Percentiles rank a stretch among this genome's conserved stretches.
Evolutionary conservation across 805 yeast genomes (phyloP).

Genomic region (Candida easanensis): DNA sequence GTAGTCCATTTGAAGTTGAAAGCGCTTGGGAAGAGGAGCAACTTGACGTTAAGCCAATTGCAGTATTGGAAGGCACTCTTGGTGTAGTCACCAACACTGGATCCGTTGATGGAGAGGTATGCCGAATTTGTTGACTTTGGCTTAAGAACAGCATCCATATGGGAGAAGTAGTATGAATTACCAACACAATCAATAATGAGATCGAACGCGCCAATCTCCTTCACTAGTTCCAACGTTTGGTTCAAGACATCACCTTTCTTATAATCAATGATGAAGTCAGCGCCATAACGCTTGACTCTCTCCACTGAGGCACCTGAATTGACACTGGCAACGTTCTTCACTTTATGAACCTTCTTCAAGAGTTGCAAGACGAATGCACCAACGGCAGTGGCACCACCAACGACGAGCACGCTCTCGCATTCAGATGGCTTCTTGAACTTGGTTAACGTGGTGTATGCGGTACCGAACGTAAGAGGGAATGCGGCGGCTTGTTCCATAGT

Average conservation of each 20-base stretch:
- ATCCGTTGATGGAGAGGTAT: slow-evolving; percentile 59
- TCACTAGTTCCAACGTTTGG: slow-evolving; percentile 21
- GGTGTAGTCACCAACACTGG: slow-evolving; percentile 34
- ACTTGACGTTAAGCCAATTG: slow-evolving; percentile 13
- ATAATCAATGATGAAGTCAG: slow-evolving; percentile 57
- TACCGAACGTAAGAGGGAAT: slow-evolving; percentile 59
- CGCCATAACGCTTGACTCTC: slow-evolving; percentile 50
- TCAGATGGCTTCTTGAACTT: slow-evolving; percentile 36
- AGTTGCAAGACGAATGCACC: slow-evolving; percentile 57
- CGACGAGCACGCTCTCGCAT: slow-evolving; percentile 50
- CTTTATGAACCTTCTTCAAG: slow-evolving; percentile 46
- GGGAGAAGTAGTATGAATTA: slow-evolving; percentile 44
- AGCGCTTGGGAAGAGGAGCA: slow-evolving; percentile 15
- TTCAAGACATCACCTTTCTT: slow-evolving; percentile 40
- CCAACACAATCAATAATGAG: slow-evolving; percentile 67
- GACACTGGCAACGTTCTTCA: slow-evolving; percentile 52
- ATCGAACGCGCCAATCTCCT: slow-evolving; percentile 46
- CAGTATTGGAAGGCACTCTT: slow-evolving; percentile 8
- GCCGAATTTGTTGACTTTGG: slow-evolving; percentile 44
- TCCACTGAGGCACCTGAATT: slow-evolving; percentile 50
- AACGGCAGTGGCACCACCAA: slow-evolving; percentile 76
- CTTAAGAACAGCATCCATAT: slow-evolving; percentile 42
- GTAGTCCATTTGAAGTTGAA: slow-evolving; percentile 28
- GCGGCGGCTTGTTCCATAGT: slow-evolving; percentile 54
- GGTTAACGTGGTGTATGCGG: slow-evolving; percentile 48